These are phyloP conservation scores for Microbotryum saponariae DNA, from an alignment of 1,284 basidiomycete species.

Conservation along the genomic window DNA sequence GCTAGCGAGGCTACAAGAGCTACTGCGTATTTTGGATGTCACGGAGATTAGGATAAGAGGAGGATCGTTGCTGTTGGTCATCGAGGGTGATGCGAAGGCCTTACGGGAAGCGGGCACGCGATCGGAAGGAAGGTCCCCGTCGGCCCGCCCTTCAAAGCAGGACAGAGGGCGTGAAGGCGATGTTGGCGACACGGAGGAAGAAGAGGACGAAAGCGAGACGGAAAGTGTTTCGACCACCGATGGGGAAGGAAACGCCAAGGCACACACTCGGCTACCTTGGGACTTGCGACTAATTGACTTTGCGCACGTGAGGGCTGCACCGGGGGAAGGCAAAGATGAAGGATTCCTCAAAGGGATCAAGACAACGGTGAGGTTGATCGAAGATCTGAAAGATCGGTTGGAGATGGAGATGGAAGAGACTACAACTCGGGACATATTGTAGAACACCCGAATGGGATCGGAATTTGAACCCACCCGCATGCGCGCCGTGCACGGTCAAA, in stretches of 20 bases:
- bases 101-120: conserved; percentile 48
- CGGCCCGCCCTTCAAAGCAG: conserved; percentile 21
- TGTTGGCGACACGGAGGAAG: conserved; percentile 22
- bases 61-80: conserved; percentile 69
- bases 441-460: too few species aligned
- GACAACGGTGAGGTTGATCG: conserved; percentile 55
- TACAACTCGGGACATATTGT: too few species aligned
- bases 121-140: conserved; percentile 26
- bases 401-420: too few species aligned
- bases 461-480: too few species aligned
- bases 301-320: conserved; percentile 67
- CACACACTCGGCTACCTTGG: conserved; percentile 50
- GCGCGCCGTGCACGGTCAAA: too few species aligned
- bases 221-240: conserved; percentile 34
- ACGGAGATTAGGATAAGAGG: conserved; percentile 76
- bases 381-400: conserved; percentile 44
- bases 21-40: conserved; percentile 49
- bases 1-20: conserved; percentile 52
- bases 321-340: conserved; percentile 70
- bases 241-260: conserved; percentile 39
- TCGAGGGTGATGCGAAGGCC: conserved; percentile 60
- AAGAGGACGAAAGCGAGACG: conserved; percentile 38
- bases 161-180: conserved; percentile 6
- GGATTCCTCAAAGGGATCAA: conserved; percentile 66
- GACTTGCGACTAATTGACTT: conserved; percentile 83